Evolutionary conservation across 257 asterid genomes (phyloP), one percentile per base, ranked within the genome.

Genomic region (Scutellaria galericulata): DNA sequence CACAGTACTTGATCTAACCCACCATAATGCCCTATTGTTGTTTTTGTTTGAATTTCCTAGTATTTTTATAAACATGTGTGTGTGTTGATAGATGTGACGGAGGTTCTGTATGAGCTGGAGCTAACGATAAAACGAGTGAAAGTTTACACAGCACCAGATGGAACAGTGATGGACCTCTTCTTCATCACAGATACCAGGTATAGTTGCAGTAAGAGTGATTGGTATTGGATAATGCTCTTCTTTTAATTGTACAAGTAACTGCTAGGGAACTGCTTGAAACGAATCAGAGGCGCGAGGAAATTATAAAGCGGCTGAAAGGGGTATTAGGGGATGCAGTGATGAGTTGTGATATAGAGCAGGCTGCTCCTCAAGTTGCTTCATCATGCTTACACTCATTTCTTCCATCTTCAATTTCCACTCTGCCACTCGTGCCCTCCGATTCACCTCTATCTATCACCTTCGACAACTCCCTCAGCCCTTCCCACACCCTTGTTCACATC

Each of bases 131-230:
- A 88, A 75, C 74, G 91, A 74, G 97, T 85, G 61, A 90, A 88
- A 69, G 86, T 83, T 54, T 76, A 82, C 67, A 83, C 90, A 2
- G 81, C 95, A 31, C 97, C 97, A 4, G 97, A 88, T 77, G 97
- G 93, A 69, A 81, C 77, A 71, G 90, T 86, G 68, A 82, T 90
- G 93, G 90, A 88, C 75, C 88, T 88, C 80, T 90, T 90, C 70
- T 88, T 88, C 50, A 76, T 90, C 64, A 83, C 91, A 0, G 97
- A 90, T 79, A 75, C 83, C 39, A 88, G 92, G 96, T 89, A 68
- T 46, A 74, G 47, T 52, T 78, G 18, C 18, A 18, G 0, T 18
- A 18, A 18, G 0, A 18, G 0, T 18, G 18, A 18, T 18, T 64
- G 15, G 7, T 47, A 75, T 20, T 6, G 37, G 18, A 48, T 37